Evolutionary conservation across 225 moss, liverwort and hornwort genomes (phyloP), one percentile per base, ranked within the genome.

Genomic region (Neckera pumila): DNA sequence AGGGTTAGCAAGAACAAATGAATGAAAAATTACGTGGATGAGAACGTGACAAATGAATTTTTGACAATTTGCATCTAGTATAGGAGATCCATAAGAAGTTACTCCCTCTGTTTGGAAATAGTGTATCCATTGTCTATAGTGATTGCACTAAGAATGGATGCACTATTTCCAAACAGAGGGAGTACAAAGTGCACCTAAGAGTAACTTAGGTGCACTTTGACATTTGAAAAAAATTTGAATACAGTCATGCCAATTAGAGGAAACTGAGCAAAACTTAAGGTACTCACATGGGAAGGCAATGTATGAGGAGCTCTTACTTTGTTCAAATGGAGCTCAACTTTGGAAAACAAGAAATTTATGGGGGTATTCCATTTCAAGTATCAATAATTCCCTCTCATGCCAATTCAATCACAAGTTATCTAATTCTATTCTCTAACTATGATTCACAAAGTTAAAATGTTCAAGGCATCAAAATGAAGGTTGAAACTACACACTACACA

Each of bases 1-100:
- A n/a, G n/a, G 54, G 7, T 56, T 26, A 26, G 25, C 25, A 56
- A 56, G n/a, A n/a, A 36, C 36, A 76, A 9, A 76, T 36, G 14
- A 76, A 53, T 23, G 54, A 78, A 56, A 56, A 17, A 0, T 0
- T 26, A 0, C 16, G 17, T 2, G 0, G 9, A 56, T n/a, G 3
- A 56, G 8, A 54, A 36, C 1, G 3, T 51, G 21, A 36, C 2
- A 0, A 2, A 36, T 21, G 53, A 76, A 76, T 2, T 22, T 14
- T 6, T 36, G 53, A 54, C 14, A 76, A 63, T 76, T 54, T 54
- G 36, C 53, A 53, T 76, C 5, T 16, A 54, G 6, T n/a, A 9
- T 54, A 40, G 16, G 56, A 56, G 56, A n/a, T 77, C 54, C 25
- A n/a, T 1, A 6, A 56, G 16, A 77, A 23, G 36, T n/a, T n/a